Percentiles rank a stretch among this genome's conserved stretches.
Conservation (phyloP, 352 stramenopile species). For the Chrysophaeum taylorii region DNA sequence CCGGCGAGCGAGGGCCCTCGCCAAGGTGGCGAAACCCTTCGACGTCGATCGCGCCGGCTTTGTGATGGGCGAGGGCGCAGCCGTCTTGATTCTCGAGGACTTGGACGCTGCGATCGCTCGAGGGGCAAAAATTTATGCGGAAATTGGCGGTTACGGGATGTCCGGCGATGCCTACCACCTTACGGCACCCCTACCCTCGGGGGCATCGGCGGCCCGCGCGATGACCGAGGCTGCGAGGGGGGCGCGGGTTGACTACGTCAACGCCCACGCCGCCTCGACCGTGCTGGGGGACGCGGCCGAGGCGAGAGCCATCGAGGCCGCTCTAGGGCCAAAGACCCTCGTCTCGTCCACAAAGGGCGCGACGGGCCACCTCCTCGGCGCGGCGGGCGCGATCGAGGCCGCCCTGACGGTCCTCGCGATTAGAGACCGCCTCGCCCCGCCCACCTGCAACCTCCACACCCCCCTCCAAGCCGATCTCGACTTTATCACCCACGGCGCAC, state of each 20-base stretch:
- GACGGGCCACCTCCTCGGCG: conserved; percentile 86
- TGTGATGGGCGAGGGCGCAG: conserved; percentile 84
- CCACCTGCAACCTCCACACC: conserved; percentile 81
- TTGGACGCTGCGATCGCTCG: conserved; percentile 76
- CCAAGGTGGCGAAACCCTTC: conserved; percentile 74
- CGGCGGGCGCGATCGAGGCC: conserved; percentile 87
- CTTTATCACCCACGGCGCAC: conserved; percentile 19
- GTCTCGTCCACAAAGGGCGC: conserved; percentile 67
- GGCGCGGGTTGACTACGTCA: conserved; percentile 92
- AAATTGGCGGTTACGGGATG: conserved; percentile 85
- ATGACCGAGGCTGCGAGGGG: conserved; percentile 38
- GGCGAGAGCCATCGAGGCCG: conserved; percentile 29
- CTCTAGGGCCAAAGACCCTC: not conserved
- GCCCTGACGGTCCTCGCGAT: conserved; percentile 84
- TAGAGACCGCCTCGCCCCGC: conserved; percentile 72
- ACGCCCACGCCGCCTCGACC: conserved; percentile 95
- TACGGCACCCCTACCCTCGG: conserved; percentile 52
- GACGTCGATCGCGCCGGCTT: conserved; percentile 87
- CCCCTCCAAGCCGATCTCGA: no score
- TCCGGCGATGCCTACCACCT: conserved; percentile 89
- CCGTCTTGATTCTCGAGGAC: conserved; percentile 70
- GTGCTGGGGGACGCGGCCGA: conserved; percentile 89
- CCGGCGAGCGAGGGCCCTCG: conserved; percentile 80
- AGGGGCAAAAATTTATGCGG: conserved; percentile 68
- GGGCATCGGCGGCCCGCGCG: conserved; percentile 53